Evolutionary conservation across 2,329 filamentous ascomycete species (phyloP), one percentile per base, ranked within the genome.

Genomic region (Diaporthe citriasiana): DNA sequence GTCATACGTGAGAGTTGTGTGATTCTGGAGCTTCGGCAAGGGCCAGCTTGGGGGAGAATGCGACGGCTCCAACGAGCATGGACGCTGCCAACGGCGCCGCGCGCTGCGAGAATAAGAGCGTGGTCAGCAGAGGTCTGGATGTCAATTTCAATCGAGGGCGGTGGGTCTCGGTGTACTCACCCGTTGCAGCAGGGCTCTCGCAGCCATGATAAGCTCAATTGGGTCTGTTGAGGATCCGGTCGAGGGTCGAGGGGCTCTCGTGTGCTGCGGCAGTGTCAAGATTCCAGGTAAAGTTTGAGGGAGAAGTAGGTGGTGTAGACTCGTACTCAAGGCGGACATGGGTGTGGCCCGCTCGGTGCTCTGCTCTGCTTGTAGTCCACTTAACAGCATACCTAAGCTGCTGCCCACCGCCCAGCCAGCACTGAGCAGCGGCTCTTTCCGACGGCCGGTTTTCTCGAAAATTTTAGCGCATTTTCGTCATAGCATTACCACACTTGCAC

Each of bases 181-280:
- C 86, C 85, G 86, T 83, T 86, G 87, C 80, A 90, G 83, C 82
- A 90, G 84, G 83, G 90, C 84, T 89, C 88, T 88, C 80, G 89
- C 86, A 84, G 88, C 88, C 89, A 91, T 91, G 82, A 82, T 87
- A 81, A 80, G 82, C 83, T 85, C 85, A 87, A 87, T 88, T 86
- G 85, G 83, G 78, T 78, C 74, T 69, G 76, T 74, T 59, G 55
- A 51, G 65, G 65, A 27, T 40, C n/a, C 40, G 45, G 47, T 17
- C 17, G 63, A 22, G n/a, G 45, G 68, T 56, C 56, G 42, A 55
- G 51, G 42, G 66, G 63, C 42, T 38, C 47, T 73, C 59, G 59
- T 30, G 71, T 38, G 72, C 30, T 45, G 59, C 71, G 69, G 70
- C 45, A 40, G 47, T 71, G 65, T 74, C 59, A 59, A 40, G 40